phyloP scores from a whole-genome alignment of 2,329 filamentous ascomycete genomes.

The Emericellopsis cladophorae region DNA sequence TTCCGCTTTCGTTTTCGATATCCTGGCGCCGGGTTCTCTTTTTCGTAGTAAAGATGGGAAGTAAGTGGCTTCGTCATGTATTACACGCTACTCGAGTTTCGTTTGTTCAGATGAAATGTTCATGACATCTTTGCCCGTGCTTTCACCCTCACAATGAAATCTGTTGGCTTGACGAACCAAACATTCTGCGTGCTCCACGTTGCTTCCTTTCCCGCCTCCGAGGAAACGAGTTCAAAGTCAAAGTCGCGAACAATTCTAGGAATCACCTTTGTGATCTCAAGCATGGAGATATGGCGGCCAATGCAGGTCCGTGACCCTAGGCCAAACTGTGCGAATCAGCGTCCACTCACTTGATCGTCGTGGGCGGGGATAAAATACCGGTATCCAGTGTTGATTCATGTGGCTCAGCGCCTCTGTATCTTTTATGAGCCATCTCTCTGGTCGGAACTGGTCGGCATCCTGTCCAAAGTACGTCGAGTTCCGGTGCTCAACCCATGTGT shows the following conservation, averaged over 20 bases:
- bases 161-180: background rate
- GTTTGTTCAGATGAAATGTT: no score
- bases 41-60: no score
- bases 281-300: slow-evolving; percentile 26
- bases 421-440: slow-evolving; percentile 25
- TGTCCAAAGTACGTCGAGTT: slow-evolving; percentile 17
- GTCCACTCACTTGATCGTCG: background rate
- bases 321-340: slow-evolving; percentile 17
- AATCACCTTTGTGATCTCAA: slow-evolving; percentile 29
- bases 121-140: background rate
- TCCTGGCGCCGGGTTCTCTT: no score
- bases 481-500: slow-evolving; percentile 20
- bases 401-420: slow-evolving; percentile 11
- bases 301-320: slow-evolving; percentile 27
- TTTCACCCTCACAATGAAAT: background rate
- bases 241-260: slow-evolving; percentile 21
- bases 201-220: background rate
- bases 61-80: no score
- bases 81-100: no score
- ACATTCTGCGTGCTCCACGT: background rate
- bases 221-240: slow-evolving; percentile 9
- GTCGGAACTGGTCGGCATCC: slow-evolving; percentile 20
- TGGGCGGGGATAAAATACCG: slow-evolving; percentile 8
- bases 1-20: no score
- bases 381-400: slow-evolving; percentile 16